Evolutionary conservation across 2,329 filamentous ascomycete species (phyloP).

Genomic region (Trichophyton verrucosum): DNA sequence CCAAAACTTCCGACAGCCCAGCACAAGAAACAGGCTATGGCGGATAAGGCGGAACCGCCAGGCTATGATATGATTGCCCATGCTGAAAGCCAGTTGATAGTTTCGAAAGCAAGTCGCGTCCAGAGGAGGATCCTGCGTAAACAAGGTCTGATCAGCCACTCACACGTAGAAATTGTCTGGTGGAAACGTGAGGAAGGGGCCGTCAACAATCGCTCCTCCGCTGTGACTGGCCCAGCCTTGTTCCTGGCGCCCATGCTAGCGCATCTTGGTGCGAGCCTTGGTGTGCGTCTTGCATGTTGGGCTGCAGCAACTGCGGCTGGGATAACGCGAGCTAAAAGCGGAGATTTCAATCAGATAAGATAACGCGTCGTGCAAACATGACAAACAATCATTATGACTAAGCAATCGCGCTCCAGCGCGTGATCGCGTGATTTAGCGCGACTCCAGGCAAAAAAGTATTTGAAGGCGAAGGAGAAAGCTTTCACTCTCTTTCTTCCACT

Average conservation of each 20-base stretch:
- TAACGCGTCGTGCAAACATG: neutral
- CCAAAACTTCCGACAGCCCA: neutral
- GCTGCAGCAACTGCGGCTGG: neutral
- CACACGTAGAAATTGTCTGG: neutral
- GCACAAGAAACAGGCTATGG: neutral
- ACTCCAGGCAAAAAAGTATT: conserved; percentile 10
- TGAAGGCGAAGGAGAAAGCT: conserved; percentile 6
- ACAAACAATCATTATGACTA: conserved; percentile 6
- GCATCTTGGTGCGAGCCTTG: neutral
- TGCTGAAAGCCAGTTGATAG: neutral
- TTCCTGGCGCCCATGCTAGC: neutral
- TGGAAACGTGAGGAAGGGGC: too few species aligned
- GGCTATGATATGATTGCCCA: neutral
- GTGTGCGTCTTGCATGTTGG: neutral
- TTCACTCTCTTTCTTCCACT: conserved; percentile 2
- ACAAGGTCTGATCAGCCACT: neutral
- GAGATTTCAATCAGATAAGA: conserved; percentile 12
- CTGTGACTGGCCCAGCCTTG: conserved; percentile 1
- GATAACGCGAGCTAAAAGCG: neutral
- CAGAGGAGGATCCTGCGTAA: neutral
- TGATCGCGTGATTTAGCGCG: conserved; percentile 16
- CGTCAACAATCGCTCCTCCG: neutral
- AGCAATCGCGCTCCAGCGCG: conserved; percentile 12
- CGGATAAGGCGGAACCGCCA: neutral
- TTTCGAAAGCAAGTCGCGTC: neutral